Conservation (phyloP, 129 eudicot species). For the Flaveria bidentis region DNA sequence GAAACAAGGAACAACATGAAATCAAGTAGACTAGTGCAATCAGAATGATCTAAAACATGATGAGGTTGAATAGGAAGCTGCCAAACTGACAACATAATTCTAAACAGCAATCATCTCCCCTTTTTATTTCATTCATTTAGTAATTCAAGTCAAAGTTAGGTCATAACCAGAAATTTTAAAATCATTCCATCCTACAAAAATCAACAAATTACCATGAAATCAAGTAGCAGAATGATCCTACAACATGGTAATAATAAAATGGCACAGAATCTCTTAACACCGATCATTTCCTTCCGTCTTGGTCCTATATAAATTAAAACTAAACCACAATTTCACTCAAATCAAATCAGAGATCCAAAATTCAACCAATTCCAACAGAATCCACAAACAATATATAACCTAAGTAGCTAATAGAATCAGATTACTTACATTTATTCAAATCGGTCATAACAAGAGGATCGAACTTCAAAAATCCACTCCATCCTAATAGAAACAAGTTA, state of each 20-base stretch:
- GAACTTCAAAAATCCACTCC: neutral
- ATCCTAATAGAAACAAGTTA: neutral
- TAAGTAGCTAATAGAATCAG: neutral
- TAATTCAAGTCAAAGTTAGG: neutral
- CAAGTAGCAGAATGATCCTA: neutral
- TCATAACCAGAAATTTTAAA: neutral
- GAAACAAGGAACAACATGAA: neutral
- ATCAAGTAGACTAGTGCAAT: neutral
- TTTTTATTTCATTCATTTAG: neutral
- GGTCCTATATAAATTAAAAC: neutral
- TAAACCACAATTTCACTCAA: neutral
- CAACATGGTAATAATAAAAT: neutral
- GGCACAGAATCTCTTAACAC: neutral
- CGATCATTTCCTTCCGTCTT: neutral
- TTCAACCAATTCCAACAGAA: neutral
- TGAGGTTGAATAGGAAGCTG: too few relatives aligned
- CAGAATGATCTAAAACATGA: too few relatives aligned
- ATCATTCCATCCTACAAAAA: neutral
- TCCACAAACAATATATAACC: neutral
- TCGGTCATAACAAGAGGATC: too few relatives aligned
- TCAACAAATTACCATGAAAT: neutral
- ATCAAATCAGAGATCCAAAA: neutral
- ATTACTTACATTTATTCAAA: slow-evolving; percentile 51
- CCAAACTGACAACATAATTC: too few relatives aligned
- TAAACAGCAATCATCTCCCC: neutral